Evolutionary conservation across 495 filamentous ascomycete species (phyloP).

Genomic region (Neurospora tetraspora): DNA sequence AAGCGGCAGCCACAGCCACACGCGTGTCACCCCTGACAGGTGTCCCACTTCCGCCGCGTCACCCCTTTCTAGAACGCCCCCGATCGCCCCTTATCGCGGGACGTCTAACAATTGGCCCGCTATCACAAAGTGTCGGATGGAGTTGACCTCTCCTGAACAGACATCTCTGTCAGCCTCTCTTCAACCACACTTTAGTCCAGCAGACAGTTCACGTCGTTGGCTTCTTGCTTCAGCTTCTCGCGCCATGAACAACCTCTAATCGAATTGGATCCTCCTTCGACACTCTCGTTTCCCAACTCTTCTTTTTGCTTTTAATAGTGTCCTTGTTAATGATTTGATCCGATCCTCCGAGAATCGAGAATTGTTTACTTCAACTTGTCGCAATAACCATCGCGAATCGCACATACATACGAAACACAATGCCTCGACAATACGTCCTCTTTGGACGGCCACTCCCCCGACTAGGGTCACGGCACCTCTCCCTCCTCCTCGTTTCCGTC

Average conservation of each 20-base stretch:
- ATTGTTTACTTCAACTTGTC: not conserved
- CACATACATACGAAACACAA: conserved; percentile 11
- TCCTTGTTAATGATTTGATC: not conserved
- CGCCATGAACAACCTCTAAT: not conserved
- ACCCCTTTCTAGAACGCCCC: not conserved
- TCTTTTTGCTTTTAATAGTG: not conserved
- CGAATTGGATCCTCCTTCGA: not conserved
- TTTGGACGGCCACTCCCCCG: conserved; percentile 36
- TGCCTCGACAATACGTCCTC: conserved; percentile 41
- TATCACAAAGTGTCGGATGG: not conserved
- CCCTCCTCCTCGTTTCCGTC: conserved; percentile 33
- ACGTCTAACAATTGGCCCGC: not conserved
- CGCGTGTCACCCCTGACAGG: not conserved
- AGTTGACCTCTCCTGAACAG: not conserved
- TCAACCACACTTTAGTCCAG: not conserved
- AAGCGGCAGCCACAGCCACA: not conserved
- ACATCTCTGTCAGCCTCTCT: not conserved
- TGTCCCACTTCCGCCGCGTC: not conserved
- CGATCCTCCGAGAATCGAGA: not conserved
- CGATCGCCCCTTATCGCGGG: not conserved
- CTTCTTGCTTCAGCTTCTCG: not conserved
- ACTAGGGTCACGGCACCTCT: conserved; percentile 33
- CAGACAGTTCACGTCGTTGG: not conserved
- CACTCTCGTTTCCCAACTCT: not conserved
- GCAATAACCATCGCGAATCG: not conserved